Evolutionary conservation across 257 asterid species (phyloP).

Genomic region (Schizonepeta tenuifolia): DNA sequence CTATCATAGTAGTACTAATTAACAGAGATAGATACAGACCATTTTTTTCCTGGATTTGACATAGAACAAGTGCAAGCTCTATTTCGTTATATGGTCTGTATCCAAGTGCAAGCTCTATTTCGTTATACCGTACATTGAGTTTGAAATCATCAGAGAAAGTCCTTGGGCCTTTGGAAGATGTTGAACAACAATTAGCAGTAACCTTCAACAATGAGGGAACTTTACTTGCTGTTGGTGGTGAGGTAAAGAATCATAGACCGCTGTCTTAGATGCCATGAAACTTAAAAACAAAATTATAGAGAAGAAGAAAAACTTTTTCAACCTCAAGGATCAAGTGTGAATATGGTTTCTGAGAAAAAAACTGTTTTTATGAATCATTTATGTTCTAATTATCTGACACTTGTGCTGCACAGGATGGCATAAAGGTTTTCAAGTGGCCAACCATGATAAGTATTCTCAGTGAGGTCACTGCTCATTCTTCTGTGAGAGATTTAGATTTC

Average conservation of each 20-base stretch:
- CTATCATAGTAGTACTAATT: too few species aligned
- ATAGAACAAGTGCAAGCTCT: too few species aligned
- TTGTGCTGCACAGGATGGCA: too few species aligned
- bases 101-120: too few species aligned
- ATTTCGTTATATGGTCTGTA: too few species aligned
- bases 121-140: constrained; percentile 48
- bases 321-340: neutral
- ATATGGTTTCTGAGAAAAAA: neutral
- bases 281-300: neutral
- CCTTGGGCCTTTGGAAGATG: constrained; percentile 70
- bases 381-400: too few species aligned
- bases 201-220: constrained; percentile 74
- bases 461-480: constrained; percentile 66
- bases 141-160: constrained; percentile 67
- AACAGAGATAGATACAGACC: too few species aligned
- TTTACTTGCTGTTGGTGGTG: constrained; percentile 90
- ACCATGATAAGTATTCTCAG: constrained; percentile 45
- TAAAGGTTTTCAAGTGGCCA: too few species aligned
- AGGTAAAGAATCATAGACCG: constrained; percentile 57
- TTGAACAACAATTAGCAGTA: constrained; percentile 86
- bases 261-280: neutral
- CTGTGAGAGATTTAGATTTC: constrained; percentile 92
- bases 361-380: too few species aligned
- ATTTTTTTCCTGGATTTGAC: too few species aligned
- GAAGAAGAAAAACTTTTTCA: neutral